phyloP scores from a whole-genome alignment of 2,329 filamentous ascomycete genomes.

The Aspergillus viridinutans region DNA sequence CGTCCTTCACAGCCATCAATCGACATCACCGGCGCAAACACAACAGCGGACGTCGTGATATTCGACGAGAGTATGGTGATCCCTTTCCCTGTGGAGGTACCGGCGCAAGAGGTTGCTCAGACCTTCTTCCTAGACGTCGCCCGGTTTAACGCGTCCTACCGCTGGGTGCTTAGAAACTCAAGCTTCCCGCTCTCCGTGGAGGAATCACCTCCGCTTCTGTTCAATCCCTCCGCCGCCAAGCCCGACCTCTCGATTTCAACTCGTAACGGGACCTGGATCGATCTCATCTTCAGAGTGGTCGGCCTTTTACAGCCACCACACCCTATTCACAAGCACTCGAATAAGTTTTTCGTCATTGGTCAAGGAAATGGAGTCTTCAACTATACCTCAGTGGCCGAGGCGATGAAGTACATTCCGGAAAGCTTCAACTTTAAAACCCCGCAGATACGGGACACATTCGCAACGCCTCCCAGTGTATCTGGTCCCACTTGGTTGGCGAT shows the following conservation, averaged over 20 bases:
- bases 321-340: constrained; percentile 62
- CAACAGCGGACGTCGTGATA: constrained; percentile 38
- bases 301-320: constrained; percentile 51
- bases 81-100: constrained; percentile 46
- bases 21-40: constrained; percentile 45
- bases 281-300: constrained; percentile 50
- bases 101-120: constrained; percentile 42
- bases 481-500: constrained; percentile 47
- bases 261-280: constrained; percentile 50
- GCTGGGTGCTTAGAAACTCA: constrained; percentile 48
- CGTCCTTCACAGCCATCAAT: constrained; percentile 42
- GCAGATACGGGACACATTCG: constrained; percentile 50
- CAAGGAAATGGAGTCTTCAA: constrained; percentile 48
- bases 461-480: constrained; percentile 32
- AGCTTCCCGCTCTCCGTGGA: constrained; percentile 37
- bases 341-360: constrained; percentile 57
- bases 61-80: constrained; percentile 43
- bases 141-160: constrained; percentile 41
- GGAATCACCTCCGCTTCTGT: constrained; percentile 45
- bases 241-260: constrained; percentile 49
- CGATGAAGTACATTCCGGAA: constrained; percentile 43
- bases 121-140: constrained; percentile 40
- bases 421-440: constrained; percentile 57
- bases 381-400: constrained; percentile 53
- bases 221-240: constrained; percentile 38